A percentile compares a stretch with the other conserved stretches of the same genome.
phyloP scores from a whole-genome alignment of 2,329 filamentous ascomycete species.

The Lithohypha guttulata region DNA sequence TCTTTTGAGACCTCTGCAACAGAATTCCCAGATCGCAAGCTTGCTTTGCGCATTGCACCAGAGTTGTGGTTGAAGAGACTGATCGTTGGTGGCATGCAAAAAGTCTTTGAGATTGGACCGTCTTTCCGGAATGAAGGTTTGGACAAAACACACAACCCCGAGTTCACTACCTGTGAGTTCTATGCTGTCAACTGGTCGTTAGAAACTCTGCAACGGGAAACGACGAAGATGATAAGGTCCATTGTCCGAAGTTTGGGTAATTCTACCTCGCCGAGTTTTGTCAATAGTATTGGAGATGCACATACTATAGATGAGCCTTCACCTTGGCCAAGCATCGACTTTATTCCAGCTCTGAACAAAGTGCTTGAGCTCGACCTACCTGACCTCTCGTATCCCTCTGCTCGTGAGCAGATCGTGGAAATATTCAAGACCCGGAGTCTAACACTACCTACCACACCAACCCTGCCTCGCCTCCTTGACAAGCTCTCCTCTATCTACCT shows the following conservation, averaged over 20 bases:
- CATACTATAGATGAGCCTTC: neutral
- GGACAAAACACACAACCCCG: conserved; percentile 86
- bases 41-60: conserved; percentile 79
- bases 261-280: neutral
- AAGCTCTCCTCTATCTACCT: conserved; percentile 64
- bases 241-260: neutral
- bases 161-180: conserved; percentile 96
- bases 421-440: conserved; percentile 44
- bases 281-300: neutral
- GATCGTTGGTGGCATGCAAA: conserved; percentile 77
- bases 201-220: conserved; percentile 60
- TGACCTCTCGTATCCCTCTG: conserved; percentile 44
- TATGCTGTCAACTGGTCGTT: conserved; percentile 74
- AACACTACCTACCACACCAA: conserved; percentile 41
- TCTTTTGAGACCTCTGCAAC: conserved; percentile 74
- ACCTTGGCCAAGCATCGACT: conserved; percentile 49
- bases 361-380: conserved; percentile 57
- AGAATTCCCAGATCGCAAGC: conserved; percentile 58
- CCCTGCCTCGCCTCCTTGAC: conserved; percentile 65
- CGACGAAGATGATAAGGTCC: conserved; percentile 56
- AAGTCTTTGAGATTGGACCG: conserved; percentile 85
- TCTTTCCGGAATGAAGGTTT: conserved; percentile 86
- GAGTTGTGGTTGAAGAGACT: conserved; percentile 92
- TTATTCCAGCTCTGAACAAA: conserved; percentile 67
- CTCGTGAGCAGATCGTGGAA: conserved; percentile 47